phyloP scores from a whole-genome alignment of 257 asterid species.

The Forsythia viridissima region DNA sequence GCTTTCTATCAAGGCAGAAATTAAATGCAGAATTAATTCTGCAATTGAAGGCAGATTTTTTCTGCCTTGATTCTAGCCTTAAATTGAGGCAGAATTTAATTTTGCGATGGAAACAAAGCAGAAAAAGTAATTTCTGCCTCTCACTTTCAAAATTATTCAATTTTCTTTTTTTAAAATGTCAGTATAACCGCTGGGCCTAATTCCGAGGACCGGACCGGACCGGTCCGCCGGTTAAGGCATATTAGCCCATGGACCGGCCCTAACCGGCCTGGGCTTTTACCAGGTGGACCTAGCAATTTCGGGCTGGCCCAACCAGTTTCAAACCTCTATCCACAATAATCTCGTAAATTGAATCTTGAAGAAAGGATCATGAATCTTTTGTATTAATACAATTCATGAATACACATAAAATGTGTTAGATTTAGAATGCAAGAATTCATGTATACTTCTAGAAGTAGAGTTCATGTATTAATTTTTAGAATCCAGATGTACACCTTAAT shows the following conservation, averaged over 20 bases:
- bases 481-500: not conserved
- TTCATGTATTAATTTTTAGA: not conserved
- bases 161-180: too few relatives aligned
- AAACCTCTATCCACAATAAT: not conserved
- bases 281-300: not conserved
- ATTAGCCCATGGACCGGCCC: not conserved
- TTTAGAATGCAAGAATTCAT: not conserved
- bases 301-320: not conserved
- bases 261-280: not conserved
- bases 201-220: not conserved
- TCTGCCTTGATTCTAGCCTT: not conserved
- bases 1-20: not conserved
- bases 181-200: not conserved
- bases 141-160: not conserved
- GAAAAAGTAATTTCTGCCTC: too few relatives aligned
- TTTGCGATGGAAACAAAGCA: too few relatives aligned
- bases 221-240: too few relatives aligned
- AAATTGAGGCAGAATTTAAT: not conserved
- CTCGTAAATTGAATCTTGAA: not conserved
- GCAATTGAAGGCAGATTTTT: not conserved
- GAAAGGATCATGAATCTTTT: not conserved
- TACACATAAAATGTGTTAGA: not conserved
- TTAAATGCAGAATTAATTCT: not conserved
- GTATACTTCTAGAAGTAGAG: not conserved
- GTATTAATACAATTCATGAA: not conserved